These are phyloP conservation scores for Hypomyces perniciosus DNA, from an alignment of 2,329 filamentous ascomycete genomes.

Conservation along the genomic window DNA sequence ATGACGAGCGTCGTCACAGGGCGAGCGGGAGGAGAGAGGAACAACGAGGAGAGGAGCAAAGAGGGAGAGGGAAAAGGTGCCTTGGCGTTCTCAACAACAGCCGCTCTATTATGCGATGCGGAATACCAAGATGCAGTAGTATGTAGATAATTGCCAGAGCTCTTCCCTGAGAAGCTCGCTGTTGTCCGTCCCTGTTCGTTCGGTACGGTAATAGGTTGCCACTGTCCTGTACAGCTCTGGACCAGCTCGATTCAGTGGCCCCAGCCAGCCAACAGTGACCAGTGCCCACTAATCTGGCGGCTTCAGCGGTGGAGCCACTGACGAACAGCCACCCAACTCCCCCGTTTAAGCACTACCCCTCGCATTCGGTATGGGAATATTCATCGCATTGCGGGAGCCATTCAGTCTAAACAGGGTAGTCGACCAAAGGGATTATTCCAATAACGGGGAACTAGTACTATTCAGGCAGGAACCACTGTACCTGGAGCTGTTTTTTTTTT, in stretches of 20 bases:
- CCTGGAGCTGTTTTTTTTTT: neutral
- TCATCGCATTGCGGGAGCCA: neutral
- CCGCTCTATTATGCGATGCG: neutral
- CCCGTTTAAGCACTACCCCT: neutral
- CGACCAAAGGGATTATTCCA: neutral
- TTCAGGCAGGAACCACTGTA: neutral
- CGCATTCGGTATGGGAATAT: neutral
- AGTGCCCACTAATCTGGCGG: neutral
- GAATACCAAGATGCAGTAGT: neutral
- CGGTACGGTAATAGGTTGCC: neutral
- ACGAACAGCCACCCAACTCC: neutral
- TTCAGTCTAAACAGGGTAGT: neutral
- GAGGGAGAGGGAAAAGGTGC: conserved; percentile 2
- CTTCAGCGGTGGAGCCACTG: neutral
- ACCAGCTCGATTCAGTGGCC: neutral
- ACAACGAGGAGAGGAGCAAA: neutral
- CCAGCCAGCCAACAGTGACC: too few relatives aligned
- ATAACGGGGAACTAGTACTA: neutral
- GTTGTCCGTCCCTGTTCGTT: too few relatives aligned
- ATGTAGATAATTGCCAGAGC: neutral
- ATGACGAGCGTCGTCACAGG: conserved; percentile 25
- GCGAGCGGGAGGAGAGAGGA: conserved; percentile 3
- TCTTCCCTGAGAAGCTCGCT: too few relatives aligned
- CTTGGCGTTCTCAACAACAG: too few relatives aligned
- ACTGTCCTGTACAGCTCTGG: neutral